Evolutionary conservation across 1,284 basidiomycete genomes (phyloP).

Genomic region (Tilletia caries): DNA sequence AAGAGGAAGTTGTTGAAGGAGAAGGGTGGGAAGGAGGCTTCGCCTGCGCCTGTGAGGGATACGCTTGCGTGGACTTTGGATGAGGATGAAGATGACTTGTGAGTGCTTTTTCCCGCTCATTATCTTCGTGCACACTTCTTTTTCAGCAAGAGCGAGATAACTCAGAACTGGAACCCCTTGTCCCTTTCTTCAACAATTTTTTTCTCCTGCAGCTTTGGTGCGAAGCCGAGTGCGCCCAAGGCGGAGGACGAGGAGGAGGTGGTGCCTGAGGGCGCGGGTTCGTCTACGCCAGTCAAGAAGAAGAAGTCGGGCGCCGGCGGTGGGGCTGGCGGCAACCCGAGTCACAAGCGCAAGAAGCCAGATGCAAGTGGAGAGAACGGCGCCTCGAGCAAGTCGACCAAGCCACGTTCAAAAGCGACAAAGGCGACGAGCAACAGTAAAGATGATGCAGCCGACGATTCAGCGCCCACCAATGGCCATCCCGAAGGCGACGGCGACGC

Average conservation of each 20-base stretch:
- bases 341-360: constrained; percentile 3
- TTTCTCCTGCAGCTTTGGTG: constrained; percentile 17
- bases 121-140: neutral
- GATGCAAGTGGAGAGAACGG: neutral
- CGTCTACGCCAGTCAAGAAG: constrained; percentile 11
- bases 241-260: constrained; percentile 14
- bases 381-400: neutral
- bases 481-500: neutral
- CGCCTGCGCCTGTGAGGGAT: neutral
- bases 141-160: too few relatives aligned
- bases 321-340: neutral
- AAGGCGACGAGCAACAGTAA: neutral
- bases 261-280: neutral
- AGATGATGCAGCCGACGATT: neutral
- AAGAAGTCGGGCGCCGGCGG: neutral
- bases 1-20: constrained; percentile 41
- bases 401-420: neutral
- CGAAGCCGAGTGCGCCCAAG: constrained; percentile 16
- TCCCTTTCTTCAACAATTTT: neutral
- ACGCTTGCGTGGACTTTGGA: constrained; percentile 44
- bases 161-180: too few relatives aligned
- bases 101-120: constrained; percentile 9
- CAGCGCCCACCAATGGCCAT: neutral
- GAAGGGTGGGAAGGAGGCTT: constrained; percentile 26
- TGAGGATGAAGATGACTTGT: constrained; percentile 53